These are phyloP conservation scores for Leccinum variicolor DNA, from an alignment of 768 basidiomycete genomes.

Conservation along the genomic window DNA sequence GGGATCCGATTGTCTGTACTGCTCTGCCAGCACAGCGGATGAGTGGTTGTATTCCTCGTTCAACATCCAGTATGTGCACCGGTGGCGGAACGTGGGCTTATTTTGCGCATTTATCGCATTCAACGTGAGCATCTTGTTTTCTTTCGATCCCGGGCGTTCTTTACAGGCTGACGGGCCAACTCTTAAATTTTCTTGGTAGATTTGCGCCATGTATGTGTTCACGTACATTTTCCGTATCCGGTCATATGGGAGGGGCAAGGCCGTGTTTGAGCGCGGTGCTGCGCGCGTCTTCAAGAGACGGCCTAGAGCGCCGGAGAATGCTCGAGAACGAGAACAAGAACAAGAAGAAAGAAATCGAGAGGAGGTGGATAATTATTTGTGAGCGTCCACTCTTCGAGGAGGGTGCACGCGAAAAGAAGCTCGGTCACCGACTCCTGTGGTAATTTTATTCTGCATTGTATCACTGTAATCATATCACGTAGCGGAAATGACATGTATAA, in stretches of 20 bases:
- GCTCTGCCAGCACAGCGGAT: constrained; percentile 57
- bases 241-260: constrained; percentile 15
- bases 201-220: constrained; percentile 42
- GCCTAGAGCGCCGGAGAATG: background rate
- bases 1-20: constrained; percentile 46
- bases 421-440: background rate
- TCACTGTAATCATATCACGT: no score
- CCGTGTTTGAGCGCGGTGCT: background rate
- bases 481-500: no score
- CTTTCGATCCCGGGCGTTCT: background rate
- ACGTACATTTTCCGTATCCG: constrained; percentile 59
- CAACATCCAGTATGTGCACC: constrained; percentile 55
- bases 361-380: background rate
- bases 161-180: background rate
- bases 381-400: background rate
- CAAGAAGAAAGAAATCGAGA: background rate
- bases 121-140: constrained; percentile 36
- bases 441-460: background rate
- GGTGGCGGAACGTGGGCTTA: constrained; percentile 48
- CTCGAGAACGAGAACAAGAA: background rate
- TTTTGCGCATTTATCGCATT: constrained; percentile 41
- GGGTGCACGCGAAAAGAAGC: background rate
- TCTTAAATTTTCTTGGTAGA: constrained; percentile 28
- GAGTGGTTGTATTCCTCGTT: constrained; percentile 42
- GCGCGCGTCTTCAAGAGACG: background rate